These are phyloP conservation scores for Pulveroboletus sp. DNA, from an alignment of 768 basidiomycete species.

Conservation along the genomic window DNA sequence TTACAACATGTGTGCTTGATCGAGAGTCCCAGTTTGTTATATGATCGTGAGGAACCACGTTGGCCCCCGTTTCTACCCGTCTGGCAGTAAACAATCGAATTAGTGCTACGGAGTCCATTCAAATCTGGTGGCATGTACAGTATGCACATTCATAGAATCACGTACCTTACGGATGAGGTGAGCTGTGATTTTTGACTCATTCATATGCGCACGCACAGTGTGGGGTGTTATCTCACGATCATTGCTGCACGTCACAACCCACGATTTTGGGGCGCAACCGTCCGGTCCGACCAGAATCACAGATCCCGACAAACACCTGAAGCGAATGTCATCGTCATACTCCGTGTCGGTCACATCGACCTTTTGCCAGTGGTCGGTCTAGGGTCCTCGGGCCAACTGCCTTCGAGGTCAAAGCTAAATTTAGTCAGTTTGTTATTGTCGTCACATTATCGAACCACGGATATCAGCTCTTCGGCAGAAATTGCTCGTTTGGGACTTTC, in stretches of 20 bases:
- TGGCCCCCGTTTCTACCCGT: not conserved
- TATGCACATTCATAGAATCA: not conserved
- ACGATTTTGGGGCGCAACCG: not conserved
- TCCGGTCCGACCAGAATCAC: not conserved
- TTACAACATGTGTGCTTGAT: not conserved
- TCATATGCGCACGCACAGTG: not conserved
- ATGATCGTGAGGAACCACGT: no score
- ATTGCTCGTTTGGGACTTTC: not conserved
- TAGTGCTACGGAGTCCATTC: not conserved
- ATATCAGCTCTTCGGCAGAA: not conserved
- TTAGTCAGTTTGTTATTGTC: not conserved
- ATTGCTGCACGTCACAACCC: not conserved
- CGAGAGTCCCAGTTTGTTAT: no score
- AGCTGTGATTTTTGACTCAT: slow-evolving; percentile 4
- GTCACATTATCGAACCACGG: not conserved
- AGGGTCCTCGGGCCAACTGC: not conserved
- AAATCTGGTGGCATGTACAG: not conserved
- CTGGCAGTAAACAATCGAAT: slow-evolving; percentile 11
- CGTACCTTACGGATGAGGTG: slow-evolving; percentile 17
- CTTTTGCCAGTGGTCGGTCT: not conserved
- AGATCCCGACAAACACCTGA: no score
- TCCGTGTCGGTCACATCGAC: not conserved
- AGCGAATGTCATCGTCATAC: not conserved
- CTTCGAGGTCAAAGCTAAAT: not conserved
- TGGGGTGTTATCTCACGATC: not conserved